A percentile compares a stretch with the other conserved stretches of the same genome.
phyloP scores from a whole-genome alignment of 768 basidiomycete genomes.

The Lactifluus rugatus region DNA sequence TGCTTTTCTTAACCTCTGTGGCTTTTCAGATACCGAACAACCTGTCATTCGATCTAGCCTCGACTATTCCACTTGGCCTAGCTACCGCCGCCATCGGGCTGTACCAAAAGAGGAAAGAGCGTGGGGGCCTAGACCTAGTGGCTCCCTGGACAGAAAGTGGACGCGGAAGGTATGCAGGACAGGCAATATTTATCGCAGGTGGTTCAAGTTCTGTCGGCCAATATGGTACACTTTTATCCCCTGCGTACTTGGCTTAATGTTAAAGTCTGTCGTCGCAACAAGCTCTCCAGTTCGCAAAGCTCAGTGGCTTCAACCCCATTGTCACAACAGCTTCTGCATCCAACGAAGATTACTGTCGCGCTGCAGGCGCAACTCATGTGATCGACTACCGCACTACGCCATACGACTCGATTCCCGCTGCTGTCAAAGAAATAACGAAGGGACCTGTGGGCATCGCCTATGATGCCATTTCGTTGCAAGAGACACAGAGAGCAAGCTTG shows the following conservation, averaged over 20 bases:
- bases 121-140: slow-evolving; percentile 27
- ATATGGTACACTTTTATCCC: slow-evolving; percentile 23
- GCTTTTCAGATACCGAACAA: slow-evolving; percentile 34
- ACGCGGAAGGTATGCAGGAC: slow-evolving; percentile 33
- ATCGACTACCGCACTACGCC: slow-evolving; percentile 17
- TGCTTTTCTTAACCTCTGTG: not conserved
- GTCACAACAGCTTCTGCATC: slow-evolving; percentile 15
- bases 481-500: slow-evolving; percentile 15
- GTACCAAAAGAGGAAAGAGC: slow-evolving; percentile 26
- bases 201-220: slow-evolving; percentile 43
- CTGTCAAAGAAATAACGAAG: slow-evolving; percentile 12
- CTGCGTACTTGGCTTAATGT: not conserved
- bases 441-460: slow-evolving; percentile 11
- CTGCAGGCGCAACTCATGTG: slow-evolving; percentile 18
- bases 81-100: slow-evolving; percentile 42
- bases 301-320: slow-evolving; percentile 19
- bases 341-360: slow-evolving; percentile 10
- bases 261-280: not conserved
- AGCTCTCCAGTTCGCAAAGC: slow-evolving; percentile 14
- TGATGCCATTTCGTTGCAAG: slow-evolving; percentile 15
- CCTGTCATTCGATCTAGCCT: slow-evolving; percentile 39
- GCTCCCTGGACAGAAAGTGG: slow-evolving; percentile 31
- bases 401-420: slow-evolving; percentile 3
- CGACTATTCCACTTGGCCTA: slow-evolving; percentile 41
- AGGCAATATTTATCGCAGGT: slow-evolving; percentile 39